Evolutionary conservation across 495 filamentous ascomycete species (phyloP), one percentile per base, ranked within the genome.

Genomic region (Aspergillus baeticus): DNA sequence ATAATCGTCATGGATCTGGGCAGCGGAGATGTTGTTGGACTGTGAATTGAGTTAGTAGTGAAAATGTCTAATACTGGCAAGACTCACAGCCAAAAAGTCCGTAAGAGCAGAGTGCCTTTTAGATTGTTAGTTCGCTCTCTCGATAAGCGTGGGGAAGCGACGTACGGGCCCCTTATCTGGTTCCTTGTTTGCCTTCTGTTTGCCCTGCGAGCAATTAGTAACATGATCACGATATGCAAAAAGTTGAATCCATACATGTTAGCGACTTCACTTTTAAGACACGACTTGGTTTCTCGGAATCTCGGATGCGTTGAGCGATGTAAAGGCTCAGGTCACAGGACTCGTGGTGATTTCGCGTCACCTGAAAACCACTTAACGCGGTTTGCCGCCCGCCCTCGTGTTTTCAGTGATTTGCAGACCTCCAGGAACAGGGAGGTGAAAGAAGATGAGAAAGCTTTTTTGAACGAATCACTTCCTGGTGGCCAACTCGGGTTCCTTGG

Each of bases 1-100:
- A 74, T 80, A 86, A 55, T 91, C 84, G 51, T 82, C 71, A 36
- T 82, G 79, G 59, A 96, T 96, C 57, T 90, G 85, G 26, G 77
- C 74, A 5, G 90, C 91, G n/a, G 89, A 92, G 65, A 96, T 96
- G 59, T 94, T 94, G 68, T 96, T 87, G 10, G 90, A 87, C 84
- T 90, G 59, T 17, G 60, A 8, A 20, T 5, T 10, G 17, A n/a
- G 15, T 37, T 18, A 33, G 49, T 36, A 35, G 43, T 46, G 33
- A 38, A 17, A 14, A 5, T n/a, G 17, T 50, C 35, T 60, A 26
- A 64, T 22, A 29, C 55, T 15, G 10, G 52, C 15, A 21, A 42
- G 6, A 73, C 82, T 60, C 72, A 89, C 86, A 47, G 87, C 88
- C 22, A 95, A 73, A 59, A 90, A 95, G 60, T 92, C 87, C 0